These are phyloP conservation scores for Amphichorda felina DNA, from an alignment of 2,329 filamentous ascomycete genomes.

Conservation along the genomic window DNA sequence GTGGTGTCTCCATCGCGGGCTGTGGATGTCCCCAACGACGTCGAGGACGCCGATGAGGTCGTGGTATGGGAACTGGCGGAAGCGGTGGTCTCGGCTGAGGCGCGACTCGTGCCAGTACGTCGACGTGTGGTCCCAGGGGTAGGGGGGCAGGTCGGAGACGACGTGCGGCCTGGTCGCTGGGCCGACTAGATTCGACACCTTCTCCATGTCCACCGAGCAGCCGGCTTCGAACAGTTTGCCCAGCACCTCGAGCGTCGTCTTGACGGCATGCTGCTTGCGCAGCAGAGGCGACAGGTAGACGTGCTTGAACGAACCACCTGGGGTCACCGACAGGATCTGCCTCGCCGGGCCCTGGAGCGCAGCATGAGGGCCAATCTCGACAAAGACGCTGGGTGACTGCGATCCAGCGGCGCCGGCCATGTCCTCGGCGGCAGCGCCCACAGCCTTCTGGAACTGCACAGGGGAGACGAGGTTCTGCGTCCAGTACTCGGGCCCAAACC, in stretches of 20 bases:
- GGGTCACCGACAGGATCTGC: slow-evolving; percentile 8
- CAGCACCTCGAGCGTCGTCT: neutral
- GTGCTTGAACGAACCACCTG: neutral
- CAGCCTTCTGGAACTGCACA: slow-evolving; percentile 8
- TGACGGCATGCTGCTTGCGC: neutral
- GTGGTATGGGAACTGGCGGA: slow-evolving; percentile 25
- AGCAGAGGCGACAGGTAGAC: neutral
- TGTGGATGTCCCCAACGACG: slow-evolving; percentile 5
- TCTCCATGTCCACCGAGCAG: neutral
- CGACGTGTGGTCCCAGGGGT: slow-evolving; percentile 10
- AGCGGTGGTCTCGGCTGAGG: slow-evolving; percentile 22
- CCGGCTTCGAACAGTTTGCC: neutral
- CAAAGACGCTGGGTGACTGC: neutral
- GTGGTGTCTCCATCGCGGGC: slow-evolving; percentile 4
- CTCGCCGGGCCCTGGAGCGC: slow-evolving; percentile 4
- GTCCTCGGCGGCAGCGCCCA: neutral
- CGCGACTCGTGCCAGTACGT: slow-evolving; percentile 1
- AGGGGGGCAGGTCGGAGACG: slow-evolving; percentile 27
- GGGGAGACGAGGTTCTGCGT: slow-evolving; percentile 18
- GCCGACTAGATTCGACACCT: no score
- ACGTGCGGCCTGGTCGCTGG: neutral
- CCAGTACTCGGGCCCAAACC: slow-evolving; percentile 16
- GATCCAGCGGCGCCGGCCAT: neutral
- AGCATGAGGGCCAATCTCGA: slow-evolving; percentile 8
- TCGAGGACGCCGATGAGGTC: slow-evolving; percentile 29